Evolutionary conservation across 2,329 filamentous ascomycete genomes (phyloP).

Genomic region (Cladophialophora immunda): DNA sequence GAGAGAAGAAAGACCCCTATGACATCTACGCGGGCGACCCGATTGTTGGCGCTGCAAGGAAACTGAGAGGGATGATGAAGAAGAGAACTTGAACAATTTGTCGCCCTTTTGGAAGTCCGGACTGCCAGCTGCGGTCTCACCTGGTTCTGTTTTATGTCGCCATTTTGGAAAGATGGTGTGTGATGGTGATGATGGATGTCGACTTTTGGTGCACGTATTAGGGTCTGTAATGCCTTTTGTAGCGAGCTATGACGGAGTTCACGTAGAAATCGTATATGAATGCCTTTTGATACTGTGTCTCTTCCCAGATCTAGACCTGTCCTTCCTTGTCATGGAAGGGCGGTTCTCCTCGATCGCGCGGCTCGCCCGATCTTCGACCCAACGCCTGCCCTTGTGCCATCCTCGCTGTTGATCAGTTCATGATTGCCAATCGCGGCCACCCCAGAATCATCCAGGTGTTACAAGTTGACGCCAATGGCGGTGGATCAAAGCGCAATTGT

Average conservation of each 20-base stretch:
- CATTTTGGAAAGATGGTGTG: neutral
- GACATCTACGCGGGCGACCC: conserved; percentile 37
- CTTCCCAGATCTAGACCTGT: neutral
- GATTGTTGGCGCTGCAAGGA: conserved; percentile 34
- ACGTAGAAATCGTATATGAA: neutral
- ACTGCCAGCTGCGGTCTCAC: neutral
- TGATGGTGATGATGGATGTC: neutral
- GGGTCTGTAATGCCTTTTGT: neutral
- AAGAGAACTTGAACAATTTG: conserved; percentile 18
- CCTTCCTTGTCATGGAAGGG: neutral
- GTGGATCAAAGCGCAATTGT: too few relatives aligned
- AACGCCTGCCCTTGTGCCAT: too few relatives aligned
- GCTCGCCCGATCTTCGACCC: too few relatives aligned
- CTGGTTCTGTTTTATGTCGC: neutral
- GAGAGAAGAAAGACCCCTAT: conserved; percentile 38
- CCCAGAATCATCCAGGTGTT: too few relatives aligned
- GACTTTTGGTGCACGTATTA: neutral
- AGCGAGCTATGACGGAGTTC: neutral
- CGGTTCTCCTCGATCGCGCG: too few relatives aligned
- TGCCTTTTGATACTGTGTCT: neutral
- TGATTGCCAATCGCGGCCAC: too few relatives aligned
- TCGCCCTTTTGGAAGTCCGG: neutral
- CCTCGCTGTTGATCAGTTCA: too few relatives aligned
- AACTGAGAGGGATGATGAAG: conserved; percentile 35
- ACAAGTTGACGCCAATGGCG: too few relatives aligned